A percentile compares a stretch with the other conserved stretches of the same genome.
Conservation (phyloP, 805 yeast species). For the Saturnispora sekii region DNA sequence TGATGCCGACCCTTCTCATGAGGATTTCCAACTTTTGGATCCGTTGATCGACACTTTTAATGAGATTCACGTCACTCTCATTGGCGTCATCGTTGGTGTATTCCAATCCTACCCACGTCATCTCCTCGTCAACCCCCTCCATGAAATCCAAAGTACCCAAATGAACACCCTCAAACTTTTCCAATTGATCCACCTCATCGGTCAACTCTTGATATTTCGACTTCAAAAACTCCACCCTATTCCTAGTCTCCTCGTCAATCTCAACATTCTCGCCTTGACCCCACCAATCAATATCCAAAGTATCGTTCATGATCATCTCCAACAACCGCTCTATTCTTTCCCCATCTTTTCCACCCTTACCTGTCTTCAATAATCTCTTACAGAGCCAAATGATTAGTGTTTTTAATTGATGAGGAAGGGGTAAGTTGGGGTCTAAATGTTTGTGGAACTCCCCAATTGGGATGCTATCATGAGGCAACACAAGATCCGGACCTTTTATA, state of each 20-base stretch:
- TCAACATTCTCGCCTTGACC: slow-evolving; percentile 26
- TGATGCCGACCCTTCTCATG: slow-evolving; percentile 20
- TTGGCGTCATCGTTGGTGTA: neutral
- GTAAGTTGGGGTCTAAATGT: slow-evolving; percentile 48
- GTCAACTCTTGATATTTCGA: slow-evolving; percentile 34
- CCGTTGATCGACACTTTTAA: neutral
- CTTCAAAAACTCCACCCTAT: slow-evolving; percentile 38
- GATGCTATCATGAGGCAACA: slow-evolving; percentile 57
- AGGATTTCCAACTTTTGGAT: slow-evolving; percentile 28
- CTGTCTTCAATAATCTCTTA: slow-evolving; percentile 32
- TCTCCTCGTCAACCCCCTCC: no score
- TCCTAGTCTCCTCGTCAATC: slow-evolving; percentile 39
- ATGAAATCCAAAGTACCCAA: neutral
- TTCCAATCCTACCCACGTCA: no score
- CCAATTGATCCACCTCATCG: slow-evolving; percentile 41
- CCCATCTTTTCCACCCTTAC: slow-evolving; percentile 18
- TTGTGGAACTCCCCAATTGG: slow-evolving; percentile 47
- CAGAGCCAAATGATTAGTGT: slow-evolving; percentile 63
- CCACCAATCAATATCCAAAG: slow-evolving; percentile 57
- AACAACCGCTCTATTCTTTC: slow-evolving; percentile 9
- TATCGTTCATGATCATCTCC: neutral
- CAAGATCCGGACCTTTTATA: slow-evolving; percentile 51
- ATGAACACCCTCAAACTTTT: slow-evolving; percentile 6
- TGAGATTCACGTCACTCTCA: slow-evolving; percentile 9
- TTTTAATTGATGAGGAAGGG: slow-evolving; percentile 67